Percentiles rank a stretch among this genome's conserved stretches.
These are phyloP conservation scores for Monosporascus sp. DNA, from an alignment of 2,329 filamentous ascomycete species.

Conservation along the genomic window DNA sequence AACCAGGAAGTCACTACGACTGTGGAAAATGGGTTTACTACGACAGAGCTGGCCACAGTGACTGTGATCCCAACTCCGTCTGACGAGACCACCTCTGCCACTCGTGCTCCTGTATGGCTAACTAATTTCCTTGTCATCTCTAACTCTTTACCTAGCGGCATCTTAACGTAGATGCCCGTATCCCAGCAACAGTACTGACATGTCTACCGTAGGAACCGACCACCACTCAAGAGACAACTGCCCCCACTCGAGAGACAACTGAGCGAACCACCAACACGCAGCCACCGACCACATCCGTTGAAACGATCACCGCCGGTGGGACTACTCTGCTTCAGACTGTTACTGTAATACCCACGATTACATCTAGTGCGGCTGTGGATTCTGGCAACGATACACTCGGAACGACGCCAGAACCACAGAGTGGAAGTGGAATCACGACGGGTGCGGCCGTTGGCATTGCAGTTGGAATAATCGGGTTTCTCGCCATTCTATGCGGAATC, in stretches of 20 bases:
- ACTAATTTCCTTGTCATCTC: conserved; percentile 3
- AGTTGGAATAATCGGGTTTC: conserved; percentile 22
- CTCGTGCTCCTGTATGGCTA: conserved; percentile 26
- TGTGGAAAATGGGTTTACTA: conserved; percentile 22
- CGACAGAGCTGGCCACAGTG: conserved; percentile 31
- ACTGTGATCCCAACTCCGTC: conserved; percentile 21
- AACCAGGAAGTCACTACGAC: conserved; percentile 27
- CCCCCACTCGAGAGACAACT: conserved; percentile 7
- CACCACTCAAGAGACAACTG: conserved; percentile 8
- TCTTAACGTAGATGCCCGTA: conserved; percentile 5
- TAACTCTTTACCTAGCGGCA: background rate
- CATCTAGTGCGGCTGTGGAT: conserved; percentile 14
- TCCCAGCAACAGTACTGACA: conserved; percentile 1
- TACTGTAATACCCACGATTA: conserved; percentile 42
- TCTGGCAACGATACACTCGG: conserved; percentile 5
- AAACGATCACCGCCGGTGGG: conserved; percentile 51
- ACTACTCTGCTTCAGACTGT: conserved; percentile 44
- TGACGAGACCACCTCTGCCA: conserved; percentile 13
- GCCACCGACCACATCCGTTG: conserved; percentile 26
- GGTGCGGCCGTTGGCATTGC: conserved; percentile 24
- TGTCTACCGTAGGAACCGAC: background rate
- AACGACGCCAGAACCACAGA: conserved; percentile 6
- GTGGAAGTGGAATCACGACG: conserved; percentile 13
- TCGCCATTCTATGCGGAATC: conserved; percentile 19
- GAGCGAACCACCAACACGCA: conserved; percentile 13